Evolutionary conservation across 768 basidiomycete species (phyloP), one percentile per base, ranked within the genome.

Genomic region (Tulasnella calospora): DNA sequence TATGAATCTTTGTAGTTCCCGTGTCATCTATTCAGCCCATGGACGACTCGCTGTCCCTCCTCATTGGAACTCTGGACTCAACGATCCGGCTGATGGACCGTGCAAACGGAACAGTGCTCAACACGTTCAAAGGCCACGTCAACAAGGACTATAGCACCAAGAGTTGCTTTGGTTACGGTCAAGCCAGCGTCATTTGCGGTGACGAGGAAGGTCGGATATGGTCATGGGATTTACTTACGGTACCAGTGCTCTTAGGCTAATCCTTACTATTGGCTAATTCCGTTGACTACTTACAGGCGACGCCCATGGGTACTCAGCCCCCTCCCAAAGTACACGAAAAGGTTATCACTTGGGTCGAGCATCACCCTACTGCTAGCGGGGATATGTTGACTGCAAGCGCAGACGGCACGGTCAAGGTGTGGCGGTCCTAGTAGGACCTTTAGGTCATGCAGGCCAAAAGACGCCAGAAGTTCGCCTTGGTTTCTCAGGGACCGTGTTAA

Each of bases 171-270:
- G 93, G 93, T 15, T 89, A 92, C 80, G 92, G 87, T 4, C 98
- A 99, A 84, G 92, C 91, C 10, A 89, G 84, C 35, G 90, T 99
- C 21, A 83, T 97, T 6, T 91, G 90, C 79, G 98, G 98, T 12
- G 98, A 99, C 83, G 98, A 98, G 84, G 88, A 91, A 10, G 98
- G 98, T 0, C 86, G 85, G 79, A 86, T 99, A 3, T 98, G 95
- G 94, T 90, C 90, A 57, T 99, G 96, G 96, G 94, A 97, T 81
- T 86, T 98, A 79, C 89, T 98, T 30, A 93, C 94, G 83, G 96
- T 96, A 84, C 82, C 85, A 1, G 13, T 27, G 17, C n/a, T n/a
- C 55, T 21, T 6, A 84, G 82, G 61, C 71, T 41, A 55, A 69
- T 27, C 61, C 69, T 73, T 69, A 79, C 57, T 47, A 44, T 75